Evolutionary conservation across 2,329 filamentous ascomycete genomes (phyloP).

Genomic region (Apiospora kogelbergensis): DNA sequence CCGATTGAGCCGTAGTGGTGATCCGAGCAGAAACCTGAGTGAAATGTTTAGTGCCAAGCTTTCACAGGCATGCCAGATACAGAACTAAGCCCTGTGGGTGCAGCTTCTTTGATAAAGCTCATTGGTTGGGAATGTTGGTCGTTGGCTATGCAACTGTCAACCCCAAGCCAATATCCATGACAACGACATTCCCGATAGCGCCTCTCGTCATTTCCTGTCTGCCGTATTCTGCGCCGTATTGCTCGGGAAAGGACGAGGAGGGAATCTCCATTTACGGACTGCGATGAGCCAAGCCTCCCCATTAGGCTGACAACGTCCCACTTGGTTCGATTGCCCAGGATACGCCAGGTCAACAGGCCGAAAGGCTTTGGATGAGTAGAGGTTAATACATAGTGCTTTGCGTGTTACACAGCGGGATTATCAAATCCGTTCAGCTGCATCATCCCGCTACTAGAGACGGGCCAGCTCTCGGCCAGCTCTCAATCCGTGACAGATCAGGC

Average conservation of each 20-base stretch:
- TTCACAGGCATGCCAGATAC: background rate
- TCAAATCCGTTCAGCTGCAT: no score
- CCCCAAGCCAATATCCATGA: conserved; percentile 2
- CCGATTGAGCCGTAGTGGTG: background rate
- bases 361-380: background rate
- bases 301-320: background rate
- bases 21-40: background rate
- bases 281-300: background rate
- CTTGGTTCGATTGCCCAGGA: background rate
- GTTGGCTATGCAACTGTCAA: background rate
- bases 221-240: background rate
- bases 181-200: background rate
- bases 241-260: background rate
- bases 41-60: background rate
- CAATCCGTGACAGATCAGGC: no score
- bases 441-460: no score
- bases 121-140: background rate
- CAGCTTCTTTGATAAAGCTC: background rate
- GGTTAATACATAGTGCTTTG: background rate
- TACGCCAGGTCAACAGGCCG: background rate
- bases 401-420: background rate
- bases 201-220: background rate
- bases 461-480: no score
- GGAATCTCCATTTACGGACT: background rate
- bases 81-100: background rate